phyloP scores from a whole-genome alignment of 441 rosid genomes.

The Adansonia grandidieri region DNA sequence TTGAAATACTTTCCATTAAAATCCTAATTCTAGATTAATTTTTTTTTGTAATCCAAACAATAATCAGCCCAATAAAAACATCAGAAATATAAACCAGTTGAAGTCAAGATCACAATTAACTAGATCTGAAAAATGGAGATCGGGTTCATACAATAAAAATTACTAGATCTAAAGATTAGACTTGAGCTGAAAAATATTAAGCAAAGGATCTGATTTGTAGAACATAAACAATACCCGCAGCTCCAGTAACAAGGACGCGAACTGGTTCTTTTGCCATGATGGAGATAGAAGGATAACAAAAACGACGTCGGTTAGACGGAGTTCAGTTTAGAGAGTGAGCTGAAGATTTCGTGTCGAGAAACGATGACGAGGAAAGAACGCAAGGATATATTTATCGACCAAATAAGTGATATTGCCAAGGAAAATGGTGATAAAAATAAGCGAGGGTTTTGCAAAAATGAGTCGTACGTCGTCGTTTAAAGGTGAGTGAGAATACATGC shows the following conservation, averaged over 20 bases:
- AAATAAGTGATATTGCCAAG: not conserved
- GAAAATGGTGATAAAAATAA: not conserved
- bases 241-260: slow-evolving; percentile 92
- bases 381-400: not conserved
- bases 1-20: not conserved
- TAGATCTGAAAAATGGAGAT: not conserved
- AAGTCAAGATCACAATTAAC: not conserved
- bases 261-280: slow-evolving; percentile 83
- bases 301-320: too few relatives aligned
- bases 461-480: not conserved
- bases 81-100: not conserved
- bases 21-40: not conserved
- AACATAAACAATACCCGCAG: slow-evolving; percentile 63
- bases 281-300: slow-evolving; percentile 26
- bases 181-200: not conserved
- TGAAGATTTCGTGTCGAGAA: too few relatives aligned
- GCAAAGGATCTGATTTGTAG: slow-evolving; percentile 25
- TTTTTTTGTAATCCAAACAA: slow-evolving; percentile 9
- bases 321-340: too few relatives aligned
- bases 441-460: not conserved
- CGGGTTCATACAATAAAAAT: not conserved
- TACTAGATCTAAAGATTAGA: slow-evolving; percentile 18
- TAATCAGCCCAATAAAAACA: not conserved
- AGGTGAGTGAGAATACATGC: not conserved
- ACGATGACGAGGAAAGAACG: not conserved